phyloP scores from a whole-genome alignment of 371 early-diverging fungal species.

The Zancudomyces culisetae region DNA sequence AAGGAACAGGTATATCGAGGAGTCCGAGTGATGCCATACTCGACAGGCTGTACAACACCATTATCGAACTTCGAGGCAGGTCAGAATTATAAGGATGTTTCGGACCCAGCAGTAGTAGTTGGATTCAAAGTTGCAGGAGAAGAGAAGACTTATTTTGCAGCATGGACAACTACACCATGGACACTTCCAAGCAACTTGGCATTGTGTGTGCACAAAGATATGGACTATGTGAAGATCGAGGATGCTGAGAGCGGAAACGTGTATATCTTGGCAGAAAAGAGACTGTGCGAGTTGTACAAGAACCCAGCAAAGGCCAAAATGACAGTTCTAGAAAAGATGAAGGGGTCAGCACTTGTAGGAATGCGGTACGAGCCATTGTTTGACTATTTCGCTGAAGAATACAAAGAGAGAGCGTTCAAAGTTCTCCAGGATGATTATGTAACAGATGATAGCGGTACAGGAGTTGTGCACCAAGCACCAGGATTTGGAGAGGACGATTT shows the following conservation, averaged over 20 bases:
- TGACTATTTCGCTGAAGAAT: constrained; percentile 55
- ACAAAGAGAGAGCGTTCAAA: constrained; percentile 67
- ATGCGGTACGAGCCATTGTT: constrained; percentile 87
- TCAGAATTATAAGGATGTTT: constrained; percentile 98
- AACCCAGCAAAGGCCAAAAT: constrained; percentile 88
- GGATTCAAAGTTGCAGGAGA: constrained; percentile 86
- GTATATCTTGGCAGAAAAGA: constrained; percentile 73
- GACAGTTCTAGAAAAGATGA: constrained; percentile 56
- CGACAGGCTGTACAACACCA: constrained; percentile 92
- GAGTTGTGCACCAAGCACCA: constrained; percentile 99
- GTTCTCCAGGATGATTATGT: constrained; percentile 88
- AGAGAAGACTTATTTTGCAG: constrained; percentile 61
- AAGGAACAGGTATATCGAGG: constrained; percentile 97
- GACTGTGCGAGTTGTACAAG: constrained; percentile 78
- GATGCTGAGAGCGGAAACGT: constrained; percentile 55
- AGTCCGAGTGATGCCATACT: constrained; percentile 97
- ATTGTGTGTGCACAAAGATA: constrained; percentile 82
- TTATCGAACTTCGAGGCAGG: constrained; percentile 99
- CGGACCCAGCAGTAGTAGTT: constrained; percentile 93
- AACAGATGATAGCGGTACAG: constrained; percentile 94
- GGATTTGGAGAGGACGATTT: constrained; percentile 99
- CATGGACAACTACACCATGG: constrained; percentile 99
- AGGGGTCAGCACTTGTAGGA: constrained; percentile 74
- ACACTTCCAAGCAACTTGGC: constrained; percentile 97
- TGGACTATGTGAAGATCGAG: constrained; percentile 89